These are phyloP conservation scores for Lathyrus sativus DNA, from an alignment of 306 rosid genomes.

Conservation along the genomic window DNA sequence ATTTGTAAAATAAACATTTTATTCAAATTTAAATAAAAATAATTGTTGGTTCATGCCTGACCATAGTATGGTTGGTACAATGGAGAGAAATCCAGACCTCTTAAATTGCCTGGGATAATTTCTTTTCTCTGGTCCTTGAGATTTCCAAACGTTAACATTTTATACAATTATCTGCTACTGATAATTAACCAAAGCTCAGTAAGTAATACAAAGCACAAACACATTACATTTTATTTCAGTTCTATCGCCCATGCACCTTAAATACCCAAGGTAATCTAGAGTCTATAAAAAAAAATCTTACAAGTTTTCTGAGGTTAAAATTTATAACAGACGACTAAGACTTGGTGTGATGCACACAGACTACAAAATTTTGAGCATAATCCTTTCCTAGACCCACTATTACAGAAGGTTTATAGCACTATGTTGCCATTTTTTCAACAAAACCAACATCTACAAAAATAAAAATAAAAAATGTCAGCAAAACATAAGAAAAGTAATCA, in stretches of 20 bases:
- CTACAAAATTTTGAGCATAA: no score
- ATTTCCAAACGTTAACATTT: neutral
- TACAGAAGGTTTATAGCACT: neutral
- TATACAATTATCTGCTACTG: neutral
- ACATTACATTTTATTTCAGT: neutral
- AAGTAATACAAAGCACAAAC: slow-evolving; percentile 3
- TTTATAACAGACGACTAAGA: neutral
- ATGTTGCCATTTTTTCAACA: neutral
- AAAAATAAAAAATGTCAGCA: neutral
- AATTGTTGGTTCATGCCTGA: no score
- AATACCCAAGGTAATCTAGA: neutral
- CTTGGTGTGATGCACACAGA: neutral
- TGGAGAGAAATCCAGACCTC: no score
- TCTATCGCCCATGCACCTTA: neutral
- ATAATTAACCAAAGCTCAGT: neutral
- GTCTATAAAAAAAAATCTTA: neutral
- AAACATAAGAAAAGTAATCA: neutral
- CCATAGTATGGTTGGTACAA: no score
- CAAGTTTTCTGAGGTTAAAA: no score
- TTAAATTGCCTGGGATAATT: neutral
- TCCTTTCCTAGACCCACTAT: neutral
- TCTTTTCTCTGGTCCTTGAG: neutral
- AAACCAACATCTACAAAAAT: neutral
- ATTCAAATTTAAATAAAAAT: no score
- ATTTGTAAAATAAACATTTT: no score